Percentiles rank a stretch among this genome's conserved stretches.
Conservation (phyloP, 2,329 filamentous ascomycete species). For the Sarocladium brachiariae region DNA sequence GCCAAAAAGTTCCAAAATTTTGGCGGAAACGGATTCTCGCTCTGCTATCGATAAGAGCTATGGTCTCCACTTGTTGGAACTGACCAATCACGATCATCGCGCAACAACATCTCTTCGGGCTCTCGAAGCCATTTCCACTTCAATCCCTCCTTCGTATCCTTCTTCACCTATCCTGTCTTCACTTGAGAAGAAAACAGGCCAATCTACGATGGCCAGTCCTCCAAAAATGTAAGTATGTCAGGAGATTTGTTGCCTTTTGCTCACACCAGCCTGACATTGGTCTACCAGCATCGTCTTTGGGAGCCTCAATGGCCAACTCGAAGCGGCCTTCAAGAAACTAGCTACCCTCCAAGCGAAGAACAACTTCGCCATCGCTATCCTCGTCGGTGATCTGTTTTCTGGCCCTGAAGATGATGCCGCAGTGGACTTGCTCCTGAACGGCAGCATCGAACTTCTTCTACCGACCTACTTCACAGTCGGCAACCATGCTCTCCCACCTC, state of each 20-base stretch:
- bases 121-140: conserved; percentile 6
- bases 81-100: conserved; percentile 25
- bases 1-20: conserved; percentile 15
- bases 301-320: conserved; percentile 71
- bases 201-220: conserved; percentile 31
- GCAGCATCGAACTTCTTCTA: conserved; percentile 67
- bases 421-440: conserved; percentile 60
- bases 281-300: conserved; percentile 68
- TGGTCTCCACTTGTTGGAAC: conserved; percentile 13
- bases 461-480: conserved; percentile 90
- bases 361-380: conserved; percentile 75
- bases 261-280: not conserved
- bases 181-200: not conserved
- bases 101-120: conserved; percentile 28
- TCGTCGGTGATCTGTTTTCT: conserved; percentile 77
- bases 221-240: conserved; percentile 38
- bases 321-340: conserved; percentile 72
- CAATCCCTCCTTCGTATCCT: conserved; percentile 3
- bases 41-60: conserved; percentile 3
- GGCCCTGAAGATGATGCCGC: conserved; percentile 50
- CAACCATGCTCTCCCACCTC: conserved; percentile 60
- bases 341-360: conserved; percentile 78
- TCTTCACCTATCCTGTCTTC: not conserved
- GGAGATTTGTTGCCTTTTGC: not conserved
- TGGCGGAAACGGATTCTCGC: conserved; percentile 5